phyloP scores from a whole-genome alignment of 2,329 filamentous ascomycete genomes.

The Didymosphaeria variabile region DNA sequence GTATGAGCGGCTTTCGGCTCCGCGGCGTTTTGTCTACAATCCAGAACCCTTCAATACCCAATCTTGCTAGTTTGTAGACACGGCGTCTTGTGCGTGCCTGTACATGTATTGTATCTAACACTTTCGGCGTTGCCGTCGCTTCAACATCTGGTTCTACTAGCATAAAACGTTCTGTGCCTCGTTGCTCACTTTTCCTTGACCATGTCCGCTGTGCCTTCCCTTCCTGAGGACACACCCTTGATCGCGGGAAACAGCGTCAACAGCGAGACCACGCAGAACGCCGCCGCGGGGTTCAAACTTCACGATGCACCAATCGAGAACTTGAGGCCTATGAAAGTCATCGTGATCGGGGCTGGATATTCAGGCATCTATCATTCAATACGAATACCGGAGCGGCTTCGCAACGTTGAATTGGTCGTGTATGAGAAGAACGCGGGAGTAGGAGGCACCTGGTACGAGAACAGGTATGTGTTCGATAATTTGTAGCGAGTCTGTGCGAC shows the following conservation, averaged over 20 bases:
- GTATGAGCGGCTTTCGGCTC: conserved; percentile 6
- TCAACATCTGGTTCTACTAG: background rate
- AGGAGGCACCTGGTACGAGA: conserved; percentile 53
- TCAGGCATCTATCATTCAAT: conserved; percentile 57
- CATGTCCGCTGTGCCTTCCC: conserved; percentile 44
- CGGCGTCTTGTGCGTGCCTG: conserved; percentile 13
- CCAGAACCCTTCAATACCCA: conserved; percentile 7
- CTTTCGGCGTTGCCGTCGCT: conserved; percentile 2
- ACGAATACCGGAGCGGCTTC: conserved; percentile 52
- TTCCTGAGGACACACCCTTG: conserved; percentile 32
- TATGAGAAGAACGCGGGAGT: conserved; percentile 57
- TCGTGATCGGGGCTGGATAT: conserved; percentile 57
- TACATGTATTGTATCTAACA: conserved; percentile 24
- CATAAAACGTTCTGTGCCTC: background rate
- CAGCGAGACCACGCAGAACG: conserved; percentile 18
- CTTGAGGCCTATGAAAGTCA: conserved; percentile 52
- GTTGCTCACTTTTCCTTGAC: conserved; percentile 2
- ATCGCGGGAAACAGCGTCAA: conserved; percentile 21
- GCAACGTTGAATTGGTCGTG: conserved; percentile 52
- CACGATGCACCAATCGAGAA: conserved; percentile 55
- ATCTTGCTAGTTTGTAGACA: background rate
- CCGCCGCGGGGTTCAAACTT: conserved; percentile 34
- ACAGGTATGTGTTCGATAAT: conserved; percentile 24
- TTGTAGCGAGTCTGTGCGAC: background rate
- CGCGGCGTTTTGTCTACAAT: conserved; percentile 1